Evolutionary conservation across 768 basidiomycete species (phyloP).

Genomic region (Mycena capillaripes): DNA sequence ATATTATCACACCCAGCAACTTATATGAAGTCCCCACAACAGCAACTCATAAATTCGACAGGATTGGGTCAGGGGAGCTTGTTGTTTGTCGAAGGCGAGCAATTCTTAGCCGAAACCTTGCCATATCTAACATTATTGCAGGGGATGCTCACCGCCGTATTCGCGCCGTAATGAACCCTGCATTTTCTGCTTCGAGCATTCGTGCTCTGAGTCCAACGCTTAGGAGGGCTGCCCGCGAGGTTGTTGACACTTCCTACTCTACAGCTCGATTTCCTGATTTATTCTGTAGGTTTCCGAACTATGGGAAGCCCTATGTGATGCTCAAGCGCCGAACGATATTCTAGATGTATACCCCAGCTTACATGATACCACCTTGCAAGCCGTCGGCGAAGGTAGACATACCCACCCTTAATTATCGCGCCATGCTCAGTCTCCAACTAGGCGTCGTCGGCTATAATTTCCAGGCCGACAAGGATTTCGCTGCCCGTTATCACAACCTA

Average conservation of each 20-base stretch:
- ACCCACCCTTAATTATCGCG: not conserved
- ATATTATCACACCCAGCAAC: constrained; percentile 29
- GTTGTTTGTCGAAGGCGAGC: constrained; percentile 30
- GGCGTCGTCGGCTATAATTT: constrained; percentile 37
- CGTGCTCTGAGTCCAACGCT: constrained; percentile 32
- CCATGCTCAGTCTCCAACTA: not conserved
- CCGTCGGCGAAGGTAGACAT: constrained; percentile 33
- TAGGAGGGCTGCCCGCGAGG: constrained; percentile 30
- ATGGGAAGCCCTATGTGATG: constrained; percentile 27
- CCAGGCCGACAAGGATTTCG: constrained; percentile 36
- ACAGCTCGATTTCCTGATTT: not conserved
- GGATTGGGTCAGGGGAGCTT: constrained; percentile 30
- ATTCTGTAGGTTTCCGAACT: constrained; percentile 31
- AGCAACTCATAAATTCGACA: constrained; percentile 32
- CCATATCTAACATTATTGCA: not conserved
- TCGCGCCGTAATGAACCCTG: constrained; percentile 34
- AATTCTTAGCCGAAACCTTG: not conserved
- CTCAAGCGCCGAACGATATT: constrained; percentile 25
- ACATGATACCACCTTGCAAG: constrained; percentile 32
- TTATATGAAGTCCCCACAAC: constrained; percentile 30
- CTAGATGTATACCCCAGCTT: constrained; percentile 34
- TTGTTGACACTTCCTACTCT: not conserved
- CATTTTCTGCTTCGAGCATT: constrained; percentile 32
- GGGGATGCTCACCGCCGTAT: constrained; percentile 34
- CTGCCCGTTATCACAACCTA: constrained; percentile 31